Conservation (phyloP, 2,329 filamentous ascomycete species). For the Nothopassalora personata region DNA sequence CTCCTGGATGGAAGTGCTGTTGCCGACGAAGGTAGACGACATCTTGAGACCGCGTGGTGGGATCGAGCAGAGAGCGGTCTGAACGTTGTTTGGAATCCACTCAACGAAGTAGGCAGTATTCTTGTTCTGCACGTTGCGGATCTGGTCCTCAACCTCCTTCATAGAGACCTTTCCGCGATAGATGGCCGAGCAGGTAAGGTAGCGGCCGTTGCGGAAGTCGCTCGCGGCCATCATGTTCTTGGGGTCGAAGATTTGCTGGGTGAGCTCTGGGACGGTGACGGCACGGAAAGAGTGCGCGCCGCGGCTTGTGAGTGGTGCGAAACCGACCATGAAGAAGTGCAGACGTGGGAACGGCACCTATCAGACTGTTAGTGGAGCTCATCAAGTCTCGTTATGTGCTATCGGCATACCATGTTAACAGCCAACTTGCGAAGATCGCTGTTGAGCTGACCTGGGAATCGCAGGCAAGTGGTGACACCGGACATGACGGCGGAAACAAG, state of each 20-base stretch:
- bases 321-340: conserved; percentile 99
- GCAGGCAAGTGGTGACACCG: conserved; percentile 94
- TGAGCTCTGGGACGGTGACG: conserved; percentile 94
- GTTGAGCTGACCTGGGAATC: conserved; percentile 99
- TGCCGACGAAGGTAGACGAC: conserved; percentile 98
- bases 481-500: conserved; percentile 99
- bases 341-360: conserved; percentile 96
- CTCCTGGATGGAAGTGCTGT: conserved; percentile 99
- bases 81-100: conserved; percentile 99
- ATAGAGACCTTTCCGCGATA: conserved; percentile 99
- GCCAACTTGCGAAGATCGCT: conserved; percentile 98
- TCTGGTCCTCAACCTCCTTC: conserved; percentile 99
- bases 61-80: conserved; percentile 98
- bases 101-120: conserved; percentile 99
- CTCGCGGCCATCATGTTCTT: conserved; percentile 99
- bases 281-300: conserved; percentile 93
- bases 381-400: too few relatives aligned
- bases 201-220: conserved; percentile 99
- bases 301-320: conserved; percentile 93
- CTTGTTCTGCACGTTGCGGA: conserved; percentile 99
- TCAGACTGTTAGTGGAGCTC: too few relatives aligned
- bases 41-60: conserved; percentile 97
- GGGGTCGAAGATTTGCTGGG: conserved; percentile 99
- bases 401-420: conserved; percentile 71
- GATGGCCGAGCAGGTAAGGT: conserved; percentile 98